Evolutionary conservation across 1,284 basidiomycete genomes (phyloP), one percentile per base, ranked within the genome.

Genomic region (Apiotrichum veenhuisii): DNA sequence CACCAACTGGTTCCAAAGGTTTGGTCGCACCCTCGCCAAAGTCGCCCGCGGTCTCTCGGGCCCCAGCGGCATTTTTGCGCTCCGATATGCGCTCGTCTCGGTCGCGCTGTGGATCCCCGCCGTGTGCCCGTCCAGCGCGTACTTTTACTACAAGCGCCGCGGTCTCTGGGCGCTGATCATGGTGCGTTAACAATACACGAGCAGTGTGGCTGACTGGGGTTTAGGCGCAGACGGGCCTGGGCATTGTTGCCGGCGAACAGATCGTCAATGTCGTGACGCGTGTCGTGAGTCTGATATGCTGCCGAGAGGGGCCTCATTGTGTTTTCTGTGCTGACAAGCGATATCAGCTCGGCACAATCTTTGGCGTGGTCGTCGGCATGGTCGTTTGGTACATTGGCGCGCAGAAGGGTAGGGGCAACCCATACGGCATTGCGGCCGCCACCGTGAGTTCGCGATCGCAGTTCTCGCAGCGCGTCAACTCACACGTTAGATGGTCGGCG

Each of bases 91-190:
- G 0, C 56, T 85, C 18, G 69, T 85, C 17, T 81, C 81, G 0
- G 71, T 87, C 33, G 80, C 80, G 0, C 70, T 86, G 2, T 86
- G 83, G 82, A 68, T 84, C 0, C 84, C 84, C 0, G 68, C 78
- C 2, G 81, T 86, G 0, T 69, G 82, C 48, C 74, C 54, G 0
- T 50, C 49, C 15, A 72, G 70, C 49, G 64, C 73, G 33, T 37
- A 79, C 74, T 71, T 84, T 80, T 51, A 66, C 79, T 69, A 68
- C 50, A 26, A 50, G 10, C 64, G 69, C 37, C 52, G 81, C 75
- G 59, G 71, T 74, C 55, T 85, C 69, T 80, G 85, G 85, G 84
- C 84, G 2, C 70, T 86, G 54, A 85, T 86, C 68, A 87, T 86
- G 84, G 66, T 63, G 27, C 23, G 57, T 36, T 22, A n/a, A 15